Conservation (phyloP, 371 early-diverging fungal species). For the Rhizopus delemar region DNA sequence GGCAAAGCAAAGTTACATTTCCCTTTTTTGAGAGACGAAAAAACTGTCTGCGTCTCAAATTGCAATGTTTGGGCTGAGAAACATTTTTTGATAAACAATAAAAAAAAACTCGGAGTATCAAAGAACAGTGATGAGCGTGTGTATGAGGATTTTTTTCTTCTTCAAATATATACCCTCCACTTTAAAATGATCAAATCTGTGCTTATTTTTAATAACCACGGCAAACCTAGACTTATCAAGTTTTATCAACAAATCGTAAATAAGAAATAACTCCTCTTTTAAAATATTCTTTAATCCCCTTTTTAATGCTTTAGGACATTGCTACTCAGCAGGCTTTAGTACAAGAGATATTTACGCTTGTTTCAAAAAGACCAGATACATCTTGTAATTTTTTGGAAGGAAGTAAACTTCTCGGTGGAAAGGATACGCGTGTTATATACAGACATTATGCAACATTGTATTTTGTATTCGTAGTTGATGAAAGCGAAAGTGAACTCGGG, state of each 20-base stretch:
- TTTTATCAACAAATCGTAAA: slow-evolving; percentile 90
- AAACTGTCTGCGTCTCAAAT: too few relatives aligned
- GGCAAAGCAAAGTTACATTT: too few relatives aligned
- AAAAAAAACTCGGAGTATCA: slow-evolving; percentile 1
- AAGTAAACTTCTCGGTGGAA: slow-evolving; percentile 78
- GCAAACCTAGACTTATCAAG: slow-evolving; percentile 89
- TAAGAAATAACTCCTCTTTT: not conserved
- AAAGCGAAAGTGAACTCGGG: slow-evolving; percentile 92
- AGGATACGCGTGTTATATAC: slow-evolving; percentile 90
- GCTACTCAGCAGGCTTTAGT: slow-evolving; percentile 77
- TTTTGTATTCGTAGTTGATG: slow-evolving; percentile 93
- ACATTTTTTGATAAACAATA: not conserved
- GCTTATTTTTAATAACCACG: slow-evolving; percentile 94
- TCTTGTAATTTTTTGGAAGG: slow-evolving; percentile 93
- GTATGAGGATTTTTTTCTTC: not conserved
- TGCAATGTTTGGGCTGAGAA: slow-evolving; percentile 1
- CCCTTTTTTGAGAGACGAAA: too few relatives aligned
- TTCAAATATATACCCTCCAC: not conserved
- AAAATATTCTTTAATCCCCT: too few relatives aligned
- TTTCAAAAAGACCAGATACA: slow-evolving; percentile 81
- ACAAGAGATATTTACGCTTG: slow-evolving; percentile 85
- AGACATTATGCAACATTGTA: slow-evolving; percentile 92
- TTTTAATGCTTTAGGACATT: slow-evolving; percentile 61
- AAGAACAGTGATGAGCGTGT: not conserved
- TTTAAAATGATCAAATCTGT: slow-evolving; percentile 82